Evolutionary conservation across 148 eudicot genomes (phyloP), one percentile per base, ranked within the genome.

Genomic region (Agrostemma githago): DNA sequence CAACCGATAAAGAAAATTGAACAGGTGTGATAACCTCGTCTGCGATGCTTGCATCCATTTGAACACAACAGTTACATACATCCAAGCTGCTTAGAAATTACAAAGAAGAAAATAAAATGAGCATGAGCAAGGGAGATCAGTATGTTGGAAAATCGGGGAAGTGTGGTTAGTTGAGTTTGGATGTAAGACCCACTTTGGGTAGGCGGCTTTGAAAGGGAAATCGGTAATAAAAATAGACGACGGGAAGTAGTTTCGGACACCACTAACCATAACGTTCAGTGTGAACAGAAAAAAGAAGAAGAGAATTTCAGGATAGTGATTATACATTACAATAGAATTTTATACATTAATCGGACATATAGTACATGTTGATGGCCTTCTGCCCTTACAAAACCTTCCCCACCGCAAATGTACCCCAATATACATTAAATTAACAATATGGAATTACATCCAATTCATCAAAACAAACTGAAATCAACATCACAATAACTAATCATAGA

Each of bases 41-140:
- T 40, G 98, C 98, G 66, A 94, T 91, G 81, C 91, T 94, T 71
- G 97, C 98, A 66, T 97, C 98, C 98, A 94, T 91, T 73, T 92
- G 71, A 66, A 92, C 97, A 76, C 96, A 95, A 69, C 97, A 95
- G 68, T 82, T n/a, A n/a, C n/a, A n/a, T 77, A 72, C 86, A 74
- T 64, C 92, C 89, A 17, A 94, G 93, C 53, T 79, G 77, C 68
- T 88, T 81, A 11, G 91, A 79, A 61, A 94, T 88, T 41, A 89
- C 80, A n/a, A 76, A 77, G 77, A 78, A 69, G 63, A 53, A 37
- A 77, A 62, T 39, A 68, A 44, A 76, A n/a, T n/a, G n/a, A n/a
- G n/a, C n/a, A 84, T 71, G 58, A 73, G 66, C 44, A 67, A 64
- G 72, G 83, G 75, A 77, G 87, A 84, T 42, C 71, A 72, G 41